Conservation (phyloP, 208 protist species). For the Trypanosoma rangeli region DNA sequence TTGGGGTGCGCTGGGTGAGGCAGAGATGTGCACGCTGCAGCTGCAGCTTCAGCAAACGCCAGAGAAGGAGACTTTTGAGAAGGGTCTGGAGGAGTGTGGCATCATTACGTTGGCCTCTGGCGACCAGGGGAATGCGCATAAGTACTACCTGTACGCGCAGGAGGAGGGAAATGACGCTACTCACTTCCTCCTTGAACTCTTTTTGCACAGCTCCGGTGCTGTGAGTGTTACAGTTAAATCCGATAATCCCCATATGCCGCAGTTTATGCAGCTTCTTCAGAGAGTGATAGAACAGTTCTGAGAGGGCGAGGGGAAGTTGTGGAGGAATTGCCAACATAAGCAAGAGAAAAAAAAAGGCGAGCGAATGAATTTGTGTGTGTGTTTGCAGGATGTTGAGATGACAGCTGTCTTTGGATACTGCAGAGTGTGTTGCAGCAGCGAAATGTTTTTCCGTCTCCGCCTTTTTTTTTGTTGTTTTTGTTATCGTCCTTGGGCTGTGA, state of each 20-base stretch:
- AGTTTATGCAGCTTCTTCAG: constrained; percentile 22
- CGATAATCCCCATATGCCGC: constrained; percentile 15
- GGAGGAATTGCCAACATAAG: background rate
- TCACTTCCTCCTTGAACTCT: constrained; percentile 43
- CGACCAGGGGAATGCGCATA: constrained; percentile 31
- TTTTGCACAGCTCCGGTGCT: constrained; percentile 27
- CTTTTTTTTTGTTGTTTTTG: background rate
- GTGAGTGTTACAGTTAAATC: constrained; percentile 47
- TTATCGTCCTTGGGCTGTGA: background rate
- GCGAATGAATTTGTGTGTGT: background rate
- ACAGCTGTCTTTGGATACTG: background rate
- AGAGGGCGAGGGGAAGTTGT: background rate
- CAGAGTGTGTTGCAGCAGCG: background rate
- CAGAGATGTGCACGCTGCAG: constrained; percentile 21
- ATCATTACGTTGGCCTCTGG: constrained; percentile 66
- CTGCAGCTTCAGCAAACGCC: constrained; percentile 12
- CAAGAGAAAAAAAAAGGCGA: constrained; percentile 9
- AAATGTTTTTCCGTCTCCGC: background rate
- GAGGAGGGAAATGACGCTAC: constrained; percentile 19
- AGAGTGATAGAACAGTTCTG: constrained; percentile 24
- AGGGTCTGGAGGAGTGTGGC: constrained; percentile 34
- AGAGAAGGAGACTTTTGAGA: constrained; percentile 33
- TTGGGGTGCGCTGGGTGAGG: constrained; percentile 25
- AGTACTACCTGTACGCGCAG: constrained; percentile 57
- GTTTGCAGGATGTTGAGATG: background rate